phyloP scores from a whole-genome alignment of 768 basidiomycete species.

The Lentinus brumalis region DNA sequence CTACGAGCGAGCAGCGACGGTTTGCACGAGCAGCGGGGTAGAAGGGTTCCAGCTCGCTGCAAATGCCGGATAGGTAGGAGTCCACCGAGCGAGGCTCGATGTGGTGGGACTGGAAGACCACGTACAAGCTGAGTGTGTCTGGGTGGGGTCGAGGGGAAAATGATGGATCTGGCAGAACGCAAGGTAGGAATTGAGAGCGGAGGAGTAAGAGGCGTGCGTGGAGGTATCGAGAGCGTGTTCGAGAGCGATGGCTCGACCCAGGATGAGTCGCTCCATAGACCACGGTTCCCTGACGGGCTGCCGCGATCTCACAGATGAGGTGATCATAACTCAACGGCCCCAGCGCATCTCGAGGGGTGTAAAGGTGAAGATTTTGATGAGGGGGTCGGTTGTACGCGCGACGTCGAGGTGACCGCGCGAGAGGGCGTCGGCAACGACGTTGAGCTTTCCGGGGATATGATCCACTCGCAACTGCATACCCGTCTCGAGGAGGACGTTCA shows the following conservation, averaged over 20 bases:
- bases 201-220: constrained; percentile 31
- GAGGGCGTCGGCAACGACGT: constrained; percentile 26
- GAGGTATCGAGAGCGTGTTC: constrained; percentile 32
- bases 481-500: constrained; percentile 10
- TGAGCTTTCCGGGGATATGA: constrained; percentile 27
- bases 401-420: constrained; percentile 14
- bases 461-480: constrained; percentile 21
- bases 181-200: constrained; percentile 41
- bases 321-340: constrained; percentile 36
- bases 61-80: constrained; percentile 42
- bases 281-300: constrained; percentile 40
- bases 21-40: constrained; percentile 31
- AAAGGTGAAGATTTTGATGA: constrained; percentile 1
- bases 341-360: constrained; percentile 25
- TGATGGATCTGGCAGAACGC: constrained; percentile 35
- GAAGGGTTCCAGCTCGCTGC: constrained; percentile 32
- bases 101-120: constrained; percentile 37
- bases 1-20: constrained; percentile 31
- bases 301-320: constrained; percentile 15
- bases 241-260: constrained; percentile 32
- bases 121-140: constrained; percentile 30
- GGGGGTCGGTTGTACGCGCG: background rate
- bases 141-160: constrained; percentile 37
- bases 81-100: constrained; percentile 39
- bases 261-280: constrained; percentile 26